phyloP scores from a whole-genome alignment of 208 protist species.

The Trypanosoma grayi region DNA sequence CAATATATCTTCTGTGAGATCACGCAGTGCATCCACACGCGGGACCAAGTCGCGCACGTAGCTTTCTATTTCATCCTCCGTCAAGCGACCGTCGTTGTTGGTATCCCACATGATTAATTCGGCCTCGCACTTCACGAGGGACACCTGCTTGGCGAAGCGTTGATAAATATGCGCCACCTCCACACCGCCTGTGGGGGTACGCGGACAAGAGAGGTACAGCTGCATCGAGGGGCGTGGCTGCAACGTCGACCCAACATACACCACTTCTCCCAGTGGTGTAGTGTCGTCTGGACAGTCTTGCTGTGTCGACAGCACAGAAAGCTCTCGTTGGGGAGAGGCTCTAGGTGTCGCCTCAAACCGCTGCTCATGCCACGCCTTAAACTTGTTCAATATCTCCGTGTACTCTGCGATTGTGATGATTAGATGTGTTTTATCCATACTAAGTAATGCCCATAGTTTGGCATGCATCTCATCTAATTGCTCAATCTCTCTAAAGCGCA shows the following conservation, averaged over 20 bases:
- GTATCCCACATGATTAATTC: constrained; percentile 83
- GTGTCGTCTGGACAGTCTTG: constrained; percentile 30
- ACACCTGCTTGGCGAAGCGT: constrained; percentile 79
- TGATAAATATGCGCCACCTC: constrained; percentile 65
- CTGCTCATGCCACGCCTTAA: constrained; percentile 36
- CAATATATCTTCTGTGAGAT: constrained; percentile 51
- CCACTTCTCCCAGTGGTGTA: constrained; percentile 42
- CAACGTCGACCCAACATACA: constrained; percentile 43
- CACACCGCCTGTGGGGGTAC: constrained; percentile 44
- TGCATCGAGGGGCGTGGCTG: constrained; percentile 52
- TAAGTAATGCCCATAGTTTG: constrained; percentile 71
- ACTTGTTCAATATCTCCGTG: constrained; percentile 46
- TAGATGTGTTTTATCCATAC: constrained; percentile 33
- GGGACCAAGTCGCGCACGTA: constrained; percentile 82
- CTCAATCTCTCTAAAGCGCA: constrained; percentile 79
- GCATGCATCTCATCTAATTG: constrained; percentile 71
- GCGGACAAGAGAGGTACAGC: constrained; percentile 70
- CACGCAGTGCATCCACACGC: constrained; percentile 63
- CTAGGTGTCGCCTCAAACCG: constrained; percentile 8
- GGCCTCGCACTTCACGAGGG: constrained; percentile 79
- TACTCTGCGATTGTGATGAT: constrained; percentile 59
- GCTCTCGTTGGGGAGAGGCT: constrained; percentile 17
- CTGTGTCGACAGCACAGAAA: constrained; percentile 11
- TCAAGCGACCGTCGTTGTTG: constrained; percentile 82
- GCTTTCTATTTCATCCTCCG: constrained; percentile 86